Evolutionary conservation across 106 monocot genomes (phyloP), one percentile per base, ranked within the genome.

Genomic region (Dactylorhiza incarnata): DNA sequence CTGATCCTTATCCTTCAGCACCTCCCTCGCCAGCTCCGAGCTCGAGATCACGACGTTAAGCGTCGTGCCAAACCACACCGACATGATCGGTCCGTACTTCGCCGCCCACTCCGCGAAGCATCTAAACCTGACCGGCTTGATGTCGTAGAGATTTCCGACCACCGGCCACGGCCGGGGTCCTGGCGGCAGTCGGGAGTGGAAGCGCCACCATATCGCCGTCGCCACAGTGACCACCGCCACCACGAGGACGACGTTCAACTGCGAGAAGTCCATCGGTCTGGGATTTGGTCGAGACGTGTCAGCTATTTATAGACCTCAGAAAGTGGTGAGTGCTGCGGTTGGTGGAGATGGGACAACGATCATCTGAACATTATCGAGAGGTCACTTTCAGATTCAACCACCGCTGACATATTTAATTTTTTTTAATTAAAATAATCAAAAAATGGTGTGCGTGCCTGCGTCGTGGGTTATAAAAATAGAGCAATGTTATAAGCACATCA

Each of bases 1-100:
- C 83, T 91, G 97, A 78, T 97, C 97, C 49, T 89, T 79, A 54
- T 97, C 97, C 84, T 89, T 97, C 45, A 97, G 85, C 62, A 93
- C 97, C 84, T 93, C 91, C 69, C 74, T 68, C 13, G 97, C 97
- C 24, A 91, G 84, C 54, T 89, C 90, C 37, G 93, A 76, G 81
- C 84, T 91, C 45, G 87, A 84, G 8, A 93, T 89, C 43, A 93
- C 85, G 43, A 97, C 93, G 75, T 89, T 93, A 14, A 97, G 85
- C 5, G 89, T 83, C 43, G 87, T 82, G 7, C 97, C 97, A 79
- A 93, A 87, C 97, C 97, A 93, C 20, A 97, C 91, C 51, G 97
- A 93, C 78, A 93, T 83, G 71, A 97, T 83, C 19, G 97, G 97
- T 6, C 97, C 97, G 77, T 91, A 91, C 48, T 25, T 73, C 80